These are phyloP conservation scores for Trichoderma lentiforme DNA, from an alignment of 2,329 filamentous ascomycete species.

Conservation along the genomic window DNA sequence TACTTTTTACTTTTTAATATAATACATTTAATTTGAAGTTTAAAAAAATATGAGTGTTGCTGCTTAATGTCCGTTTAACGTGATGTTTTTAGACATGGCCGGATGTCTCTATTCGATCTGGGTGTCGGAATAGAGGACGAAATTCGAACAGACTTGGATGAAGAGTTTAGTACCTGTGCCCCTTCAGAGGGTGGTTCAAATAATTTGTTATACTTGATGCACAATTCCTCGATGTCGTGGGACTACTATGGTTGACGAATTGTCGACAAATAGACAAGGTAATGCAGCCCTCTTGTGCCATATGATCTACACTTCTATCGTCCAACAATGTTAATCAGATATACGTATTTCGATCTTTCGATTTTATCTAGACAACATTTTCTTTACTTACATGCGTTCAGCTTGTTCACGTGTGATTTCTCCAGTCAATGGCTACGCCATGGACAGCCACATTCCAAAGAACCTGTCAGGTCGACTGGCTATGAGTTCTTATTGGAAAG, in stretches of 20 bases:
- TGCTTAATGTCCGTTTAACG: background rate
- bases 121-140: background rate
- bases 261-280: background rate
- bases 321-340: background rate
- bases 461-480: background rate
- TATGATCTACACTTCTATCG: background rate
- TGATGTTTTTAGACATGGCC: background rate
- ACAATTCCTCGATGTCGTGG: background rate
- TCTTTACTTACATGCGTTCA: background rate
- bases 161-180: background rate
- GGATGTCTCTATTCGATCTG: background rate
- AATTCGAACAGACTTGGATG: background rate
- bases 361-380: background rate
- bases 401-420: background rate
- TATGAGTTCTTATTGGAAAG: background rate
- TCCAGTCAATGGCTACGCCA: background rate
- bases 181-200: background rate
- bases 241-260: background rate
- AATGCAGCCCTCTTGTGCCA: background rate
- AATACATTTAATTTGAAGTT: background rate
- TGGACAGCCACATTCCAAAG: background rate
- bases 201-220: background rate
- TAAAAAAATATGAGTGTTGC: background rate
- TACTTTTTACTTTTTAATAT: background rate
- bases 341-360: background rate